Conservation (phyloP, 805 yeast species). For the Ogataea glucozyma region DNA sequence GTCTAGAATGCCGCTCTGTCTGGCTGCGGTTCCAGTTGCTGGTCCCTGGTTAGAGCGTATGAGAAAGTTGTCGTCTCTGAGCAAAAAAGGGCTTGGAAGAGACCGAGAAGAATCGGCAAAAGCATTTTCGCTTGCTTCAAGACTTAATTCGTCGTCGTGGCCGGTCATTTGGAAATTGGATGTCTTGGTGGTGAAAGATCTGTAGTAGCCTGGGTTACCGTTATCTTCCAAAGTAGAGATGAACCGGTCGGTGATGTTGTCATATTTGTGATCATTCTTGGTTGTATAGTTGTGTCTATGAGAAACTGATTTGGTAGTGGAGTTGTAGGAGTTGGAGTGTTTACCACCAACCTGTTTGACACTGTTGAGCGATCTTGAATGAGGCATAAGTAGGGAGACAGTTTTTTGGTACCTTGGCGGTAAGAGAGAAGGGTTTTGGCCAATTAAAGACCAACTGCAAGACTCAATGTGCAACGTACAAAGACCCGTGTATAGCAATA, state of each 20-base stretch:
- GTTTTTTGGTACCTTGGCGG: neutral
- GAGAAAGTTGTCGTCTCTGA: conserved; percentile 24
- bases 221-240: conserved; percentile 25
- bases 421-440: neutral
- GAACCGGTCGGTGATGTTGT: conserved; percentile 31
- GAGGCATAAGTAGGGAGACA: neutral
- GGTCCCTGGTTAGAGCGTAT: conserved; percentile 20
- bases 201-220: conserved; percentile 28
- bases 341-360: conserved; percentile 5
- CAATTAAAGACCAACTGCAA: neutral
- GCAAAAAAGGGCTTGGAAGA: conserved; percentile 18
- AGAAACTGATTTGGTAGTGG: conserved; percentile 10
- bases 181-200: conserved; percentile 16
- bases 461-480: neutral
- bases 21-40: conserved; percentile 3
- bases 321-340: conserved; percentile 2
- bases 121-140: conserved; percentile 15
- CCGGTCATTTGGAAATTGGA: conserved; percentile 11
- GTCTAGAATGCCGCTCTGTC: conserved; percentile 13
- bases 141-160: conserved; percentile 10
- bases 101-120: conserved; percentile 10
- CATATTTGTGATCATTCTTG: conserved; percentile 23
- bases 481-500: conserved; percentile 4
- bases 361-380: conserved; percentile 3
- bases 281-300: conserved; percentile 22